Evolutionary conservation across 2,329 filamentous ascomycete species (phyloP), one percentile per base, ranked within the genome.

Genomic region (Rutstroemia sydowiana): DNA sequence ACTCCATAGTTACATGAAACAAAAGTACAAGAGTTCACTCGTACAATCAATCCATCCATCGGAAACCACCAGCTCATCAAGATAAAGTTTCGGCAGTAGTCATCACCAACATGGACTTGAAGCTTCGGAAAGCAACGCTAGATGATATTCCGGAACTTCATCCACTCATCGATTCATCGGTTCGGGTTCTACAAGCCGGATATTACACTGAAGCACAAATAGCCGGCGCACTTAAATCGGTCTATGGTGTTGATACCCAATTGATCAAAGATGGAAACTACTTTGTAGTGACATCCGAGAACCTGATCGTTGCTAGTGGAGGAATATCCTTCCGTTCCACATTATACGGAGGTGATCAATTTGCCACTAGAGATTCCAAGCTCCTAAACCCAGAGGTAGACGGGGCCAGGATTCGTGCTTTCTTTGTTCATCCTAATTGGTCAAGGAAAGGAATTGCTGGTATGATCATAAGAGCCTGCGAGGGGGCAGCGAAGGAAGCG

Each of bases 401-500:
- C 45, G 53, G 55, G 3, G 55, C 55, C 0, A 59, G 55, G 39
- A 52, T 59, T 34, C 48, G 56, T 6, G 57, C 57, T 9, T 47
- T 57, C n/a, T 57, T 57, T 28, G 57, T 59, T 5, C 57, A 57
- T 49, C 55, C 55, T 8, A 8, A 34, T 11, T 57, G 49, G 48
- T 34, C 43, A 5, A 21, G 54, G 9, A 48, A 16, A 20, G 55
- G 57, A 1, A 48, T 57, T 13, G 57, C 47, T 5, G 48, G 45
- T 6, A 45, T 51, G 23, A 40, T 59, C 11, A 34, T 59, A 2
- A 32, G 31, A 8, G 44, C 39, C 39, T 57, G 51, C 28, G 57
- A 59, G 16, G 34, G 45, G 3, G 54, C 47, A 14, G 55, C 54
- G 20, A 53, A 32, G 26, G 47, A 50, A 23, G 51, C 39, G 5